Base-by-base conservation (phyloP, 352 stramenopile species). In the Pythium monospermum region DNA sequence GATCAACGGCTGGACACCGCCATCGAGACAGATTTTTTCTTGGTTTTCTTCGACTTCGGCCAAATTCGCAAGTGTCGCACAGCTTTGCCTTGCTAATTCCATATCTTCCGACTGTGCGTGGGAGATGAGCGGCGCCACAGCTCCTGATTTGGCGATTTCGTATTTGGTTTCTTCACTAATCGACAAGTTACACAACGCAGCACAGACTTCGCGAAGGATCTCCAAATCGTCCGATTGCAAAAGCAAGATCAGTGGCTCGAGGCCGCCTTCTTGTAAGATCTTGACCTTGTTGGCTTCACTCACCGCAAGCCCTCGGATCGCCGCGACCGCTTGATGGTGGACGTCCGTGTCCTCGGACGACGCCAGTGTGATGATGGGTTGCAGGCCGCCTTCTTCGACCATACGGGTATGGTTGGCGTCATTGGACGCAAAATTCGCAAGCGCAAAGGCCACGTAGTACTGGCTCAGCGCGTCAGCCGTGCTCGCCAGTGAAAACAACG, bases 121-220 rank as follows among this genome's bases (percentile, higher is more conserved):
- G 5, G 75, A 69, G 28, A 98, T 93, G 2, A 99, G 71, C 18
- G 90, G 83, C 12, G 82, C 49, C 13, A 98, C 81, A 4, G 86
- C 87, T 3, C 95, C 95, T 42, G 77, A 96, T 59, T 98, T 98
- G 16, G 87, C 82, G 31, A 99, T 96, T 64, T 98, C 96, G 55
- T 97, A 98, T 66, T 98, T 98, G 60, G 96, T 98, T 61, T 99
- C 94, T 44, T 98, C 94, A 27, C 83, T 91, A 28, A 97, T 69
- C 6, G 91, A 97, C 25, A 99, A 73, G 66, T 99, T 99, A 57
- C 87, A 98, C 0, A 99, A 67, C 3, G 91, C 92, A 0, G 91
- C 94, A 44, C 90, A 97, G 1, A 94, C 88, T 54, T 99, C 94
- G 0, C 92, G 76, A 10, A 98, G 67, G 28, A 98, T 96, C 59